Evolutionary conservation across 164 flowering plant genomes (phyloP).

Genomic region (Piper longum): DNA sequence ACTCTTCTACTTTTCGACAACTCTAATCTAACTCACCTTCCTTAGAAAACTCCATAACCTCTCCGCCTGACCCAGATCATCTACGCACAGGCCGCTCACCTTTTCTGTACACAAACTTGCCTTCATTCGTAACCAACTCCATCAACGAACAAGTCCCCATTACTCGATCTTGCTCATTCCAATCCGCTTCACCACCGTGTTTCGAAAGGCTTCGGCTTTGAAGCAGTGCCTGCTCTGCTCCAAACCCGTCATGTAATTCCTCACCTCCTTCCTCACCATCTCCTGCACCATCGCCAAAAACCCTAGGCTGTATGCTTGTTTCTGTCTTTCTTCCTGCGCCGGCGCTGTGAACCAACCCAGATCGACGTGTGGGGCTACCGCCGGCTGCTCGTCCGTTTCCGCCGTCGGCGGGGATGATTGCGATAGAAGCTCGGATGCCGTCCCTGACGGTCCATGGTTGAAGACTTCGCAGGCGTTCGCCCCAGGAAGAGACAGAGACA

Average conservation of each 20-base stretch:
- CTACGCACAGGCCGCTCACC: too few species aligned
- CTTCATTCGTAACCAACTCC: not conserved
- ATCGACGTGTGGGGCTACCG: not conserved
- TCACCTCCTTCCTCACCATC: conserved; percentile 79
- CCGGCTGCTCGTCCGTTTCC: not conserved
- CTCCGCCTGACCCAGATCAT: too few species aligned
- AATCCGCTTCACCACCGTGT: conserved; percentile 51
- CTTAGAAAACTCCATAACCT: too few species aligned
- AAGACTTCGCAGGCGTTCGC: conserved; percentile 15
- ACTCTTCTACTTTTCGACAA: too few species aligned
- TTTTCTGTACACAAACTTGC: not conserved
- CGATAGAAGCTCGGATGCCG: too few species aligned
- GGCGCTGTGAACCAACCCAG: not conserved
- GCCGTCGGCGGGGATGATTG: not conserved
- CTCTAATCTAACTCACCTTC: too few species aligned
- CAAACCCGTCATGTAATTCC: conserved; percentile 58
- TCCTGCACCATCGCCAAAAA: conserved; percentile 70
- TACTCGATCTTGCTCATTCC: conserved; percentile 24
- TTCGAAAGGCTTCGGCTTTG: conserved; percentile 25
- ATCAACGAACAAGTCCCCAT: not conserved
- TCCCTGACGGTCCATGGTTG: not conserved
- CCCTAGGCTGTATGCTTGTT: conserved; percentile 29
- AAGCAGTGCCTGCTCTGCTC: conserved; percentile 27
- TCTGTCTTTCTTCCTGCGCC: not conserved
- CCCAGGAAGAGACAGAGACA: conserved; percentile 60